A percentile compares a stretch with the other conserved stretches of the same genome.
Evolutionary conservation across 495 filamentous ascomycete genomes (phyloP).

Genomic region (Penicillium ucsense): DNA sequence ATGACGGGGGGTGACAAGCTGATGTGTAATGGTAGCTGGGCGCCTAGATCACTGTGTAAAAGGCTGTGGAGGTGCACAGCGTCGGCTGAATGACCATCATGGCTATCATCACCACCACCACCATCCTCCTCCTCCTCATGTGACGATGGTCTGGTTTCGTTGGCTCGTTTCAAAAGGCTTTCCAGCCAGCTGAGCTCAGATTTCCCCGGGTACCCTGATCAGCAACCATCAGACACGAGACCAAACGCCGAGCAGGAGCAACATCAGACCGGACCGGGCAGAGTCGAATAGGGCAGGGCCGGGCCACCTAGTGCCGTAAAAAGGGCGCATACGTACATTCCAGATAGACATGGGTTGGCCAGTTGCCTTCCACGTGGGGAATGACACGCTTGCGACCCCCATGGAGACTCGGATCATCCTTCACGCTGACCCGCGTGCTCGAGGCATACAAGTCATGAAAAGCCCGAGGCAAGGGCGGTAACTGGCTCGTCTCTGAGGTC

Average conservation of each 20-base stretch:
- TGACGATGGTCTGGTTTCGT: too few relatives aligned
- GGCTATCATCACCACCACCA: neutral
- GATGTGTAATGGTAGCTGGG: slow-evolving; percentile 77
- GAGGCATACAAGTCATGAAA: slow-evolving; percentile 91
- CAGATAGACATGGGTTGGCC: slow-evolving; percentile 87
- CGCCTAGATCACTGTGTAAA: slow-evolving; percentile 64
- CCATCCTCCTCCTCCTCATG: too few relatives aligned
- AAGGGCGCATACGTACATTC: slow-evolving; percentile 61
- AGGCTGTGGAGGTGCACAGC: slow-evolving; percentile 41
- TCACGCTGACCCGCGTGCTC: slow-evolving; percentile 56
- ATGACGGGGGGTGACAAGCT: slow-evolving; percentile 71
- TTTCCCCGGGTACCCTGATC: slow-evolving; percentile 59
- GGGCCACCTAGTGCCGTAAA: too few relatives aligned
- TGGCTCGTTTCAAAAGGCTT: slow-evolving; percentile 32
- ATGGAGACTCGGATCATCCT: slow-evolving; percentile 77
- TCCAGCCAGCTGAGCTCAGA: slow-evolving; percentile 45
- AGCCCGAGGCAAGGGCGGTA: slow-evolving; percentile 71
- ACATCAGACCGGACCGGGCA: too few relatives aligned
- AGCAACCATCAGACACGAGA: neutral
- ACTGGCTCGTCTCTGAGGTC: slow-evolving; percentile 9
- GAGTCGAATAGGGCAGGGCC: too few relatives aligned
- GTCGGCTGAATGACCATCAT: neutral
- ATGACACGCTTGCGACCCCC: slow-evolving; percentile 69
- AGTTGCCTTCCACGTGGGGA: slow-evolving; percentile 82
- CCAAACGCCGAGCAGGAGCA: neutral